A percentile compares a stretch with the other conserved stretches of the same genome.
Evolutionary conservation across 2,329 filamentous ascomycete species (phyloP).

Genomic region (Bertia moriformis): DNA sequence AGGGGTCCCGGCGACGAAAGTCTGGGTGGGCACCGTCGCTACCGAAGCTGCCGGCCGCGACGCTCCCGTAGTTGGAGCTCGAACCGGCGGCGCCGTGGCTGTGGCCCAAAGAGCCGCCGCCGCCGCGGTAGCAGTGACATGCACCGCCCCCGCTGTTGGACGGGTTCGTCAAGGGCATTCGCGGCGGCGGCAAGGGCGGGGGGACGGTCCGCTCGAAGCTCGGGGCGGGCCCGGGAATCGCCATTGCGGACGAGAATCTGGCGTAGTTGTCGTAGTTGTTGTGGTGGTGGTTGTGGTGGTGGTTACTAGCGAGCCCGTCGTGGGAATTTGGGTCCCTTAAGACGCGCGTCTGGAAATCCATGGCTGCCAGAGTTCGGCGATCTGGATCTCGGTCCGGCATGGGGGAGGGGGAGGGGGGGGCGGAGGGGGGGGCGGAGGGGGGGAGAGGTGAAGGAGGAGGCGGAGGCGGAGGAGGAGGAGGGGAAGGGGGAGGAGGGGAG

Average conservation of each 20-base stretch:
- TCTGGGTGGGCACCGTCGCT: not conserved
- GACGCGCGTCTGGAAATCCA: not conserved
- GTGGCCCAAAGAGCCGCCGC: constrained; percentile 11
- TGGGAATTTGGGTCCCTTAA: not conserved
- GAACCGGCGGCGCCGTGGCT: constrained; percentile 13
- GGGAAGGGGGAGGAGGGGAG: too few relatives aligned
- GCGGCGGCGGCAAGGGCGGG: constrained; percentile 19
- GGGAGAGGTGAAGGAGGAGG: too few relatives aligned
- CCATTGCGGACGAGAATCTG: not conserved
- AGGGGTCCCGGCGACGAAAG: not conserved
- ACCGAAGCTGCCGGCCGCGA: not conserved
- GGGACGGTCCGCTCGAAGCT: constrained; percentile 13
- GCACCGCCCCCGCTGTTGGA: constrained; percentile 2
- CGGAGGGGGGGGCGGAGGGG: too few relatives aligned
- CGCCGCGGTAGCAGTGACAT: too few relatives aligned
- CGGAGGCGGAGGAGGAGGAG: too few relatives aligned
- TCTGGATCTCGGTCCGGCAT: not conserved
- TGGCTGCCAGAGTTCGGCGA: not conserved
- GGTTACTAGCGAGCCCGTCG: too few relatives aligned
- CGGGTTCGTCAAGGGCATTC: constrained; percentile 12
- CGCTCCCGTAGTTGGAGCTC: constrained; percentile 11
- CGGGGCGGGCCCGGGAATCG: not conserved
- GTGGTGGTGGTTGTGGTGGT: too few relatives aligned
- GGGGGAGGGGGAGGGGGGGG: not conserved
- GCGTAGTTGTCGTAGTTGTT: not conserved